Conservation (phyloP, 2,329 filamentous ascomycete species). For the Curvularia spicifera region DNA sequence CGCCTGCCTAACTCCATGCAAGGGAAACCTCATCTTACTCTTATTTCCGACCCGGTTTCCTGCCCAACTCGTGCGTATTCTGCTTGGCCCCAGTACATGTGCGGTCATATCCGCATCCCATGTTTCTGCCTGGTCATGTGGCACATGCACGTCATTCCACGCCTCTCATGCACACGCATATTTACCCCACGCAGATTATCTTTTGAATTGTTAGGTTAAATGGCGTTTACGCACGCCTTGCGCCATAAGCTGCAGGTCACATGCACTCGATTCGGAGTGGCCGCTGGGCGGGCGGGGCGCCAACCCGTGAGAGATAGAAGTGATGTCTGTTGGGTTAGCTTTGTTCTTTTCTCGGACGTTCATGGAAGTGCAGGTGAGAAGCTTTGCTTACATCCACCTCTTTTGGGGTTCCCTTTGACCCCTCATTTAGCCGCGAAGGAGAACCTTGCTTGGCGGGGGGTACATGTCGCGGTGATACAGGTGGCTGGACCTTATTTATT, state of each 20-base stretch:
- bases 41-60: not conserved
- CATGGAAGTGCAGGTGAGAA: conserved; percentile 28
- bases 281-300: not conserved
- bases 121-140: not conserved
- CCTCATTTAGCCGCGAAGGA: not conserved
- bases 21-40: not conserved
- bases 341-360: not conserved
- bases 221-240: not conserved
- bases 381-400: conserved; percentile 44
- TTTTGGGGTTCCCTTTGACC: conserved; percentile 49
- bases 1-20: not conserved
- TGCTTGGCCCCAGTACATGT: not conserved
- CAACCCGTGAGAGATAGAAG: not conserved
- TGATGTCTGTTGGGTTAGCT: not conserved
- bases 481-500: conserved; percentile 55
- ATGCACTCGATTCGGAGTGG: not conserved
- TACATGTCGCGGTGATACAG: conserved; percentile 63
- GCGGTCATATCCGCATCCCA: not conserved
- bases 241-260: not conserved
- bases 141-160: not conserved
- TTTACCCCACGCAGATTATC: not conserved
- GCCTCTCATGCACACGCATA: not conserved
- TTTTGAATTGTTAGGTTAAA: not conserved
- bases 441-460: conserved; percentile 16
- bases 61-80: not conserved